Evolutionary conservation across 331 rosid genomes (phyloP).

Genomic region (Quercus lobata): DNA sequence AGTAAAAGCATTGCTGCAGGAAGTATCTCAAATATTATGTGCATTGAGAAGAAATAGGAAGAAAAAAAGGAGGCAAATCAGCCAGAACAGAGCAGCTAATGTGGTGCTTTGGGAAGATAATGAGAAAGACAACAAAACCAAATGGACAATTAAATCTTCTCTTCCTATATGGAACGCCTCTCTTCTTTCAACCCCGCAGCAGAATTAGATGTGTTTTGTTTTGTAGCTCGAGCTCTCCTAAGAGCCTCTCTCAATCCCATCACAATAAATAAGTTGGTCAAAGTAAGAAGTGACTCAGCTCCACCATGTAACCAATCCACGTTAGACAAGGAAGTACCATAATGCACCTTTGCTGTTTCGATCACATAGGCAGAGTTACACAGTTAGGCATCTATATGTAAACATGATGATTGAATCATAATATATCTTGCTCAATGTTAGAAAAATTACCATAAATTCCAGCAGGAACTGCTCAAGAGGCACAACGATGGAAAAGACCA

Average conservation of each 20-base stretch:
- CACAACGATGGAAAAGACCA: constrained; percentile 7
- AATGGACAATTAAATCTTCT: constrained; percentile 2
- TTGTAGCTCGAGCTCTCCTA: constrained; percentile 35
- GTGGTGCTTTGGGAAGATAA: background rate
- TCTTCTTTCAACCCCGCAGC: constrained; percentile 33
- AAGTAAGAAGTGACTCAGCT: constrained; percentile 80
- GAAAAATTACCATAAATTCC: constrained; percentile 78
- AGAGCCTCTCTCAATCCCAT: constrained; percentile 80
- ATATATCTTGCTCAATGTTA: background rate
- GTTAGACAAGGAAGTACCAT: constrained; percentile 85
- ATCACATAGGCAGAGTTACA: constrained; percentile 12
- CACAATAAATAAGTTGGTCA: constrained; percentile 81
- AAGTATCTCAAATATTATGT: background rate
- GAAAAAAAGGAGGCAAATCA: constrained; percentile 4
- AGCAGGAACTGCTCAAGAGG: constrained; percentile 71
- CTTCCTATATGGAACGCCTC: background rate
- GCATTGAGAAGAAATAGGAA: background rate
- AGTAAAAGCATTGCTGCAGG: background rate
- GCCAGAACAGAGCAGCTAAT: background rate
- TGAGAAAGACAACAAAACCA: background rate
- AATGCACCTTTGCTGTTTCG: constrained; percentile 75
- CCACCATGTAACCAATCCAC: constrained; percentile 97
- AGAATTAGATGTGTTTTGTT: constrained; percentile 21
- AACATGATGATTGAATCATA: background rate
- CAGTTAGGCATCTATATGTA: background rate